These are phyloP conservation scores for Xylaria polymorpha DNA, from an alignment of 2,329 filamentous ascomycete genomes.

Conservation along the genomic window DNA sequence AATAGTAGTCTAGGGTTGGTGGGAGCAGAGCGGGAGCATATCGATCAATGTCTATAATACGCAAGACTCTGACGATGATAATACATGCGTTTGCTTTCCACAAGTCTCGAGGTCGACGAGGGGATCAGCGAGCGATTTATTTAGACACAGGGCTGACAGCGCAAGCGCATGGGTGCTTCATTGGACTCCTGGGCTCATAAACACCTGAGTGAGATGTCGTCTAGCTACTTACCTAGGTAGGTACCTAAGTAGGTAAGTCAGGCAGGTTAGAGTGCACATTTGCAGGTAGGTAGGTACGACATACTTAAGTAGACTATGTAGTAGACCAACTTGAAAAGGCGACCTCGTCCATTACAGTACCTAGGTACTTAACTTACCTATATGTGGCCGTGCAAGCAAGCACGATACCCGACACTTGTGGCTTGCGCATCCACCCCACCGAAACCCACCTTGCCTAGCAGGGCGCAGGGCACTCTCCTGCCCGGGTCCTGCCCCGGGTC, in stretches of 20 bases:
- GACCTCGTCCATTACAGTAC: neutral
- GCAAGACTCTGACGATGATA: conserved; percentile 18
- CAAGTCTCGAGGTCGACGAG: neutral
- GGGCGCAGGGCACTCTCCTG: neutral
- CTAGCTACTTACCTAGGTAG: too few relatives aligned
- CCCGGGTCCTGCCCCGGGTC: too few relatives aligned
- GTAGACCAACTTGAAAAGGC: neutral
- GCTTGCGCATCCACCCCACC: conserved; percentile 23
- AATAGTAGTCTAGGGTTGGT: neutral
- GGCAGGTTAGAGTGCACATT: too few relatives aligned
- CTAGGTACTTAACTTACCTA: neutral
- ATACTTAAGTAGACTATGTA: too few relatives aligned
- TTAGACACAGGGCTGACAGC: neutral
- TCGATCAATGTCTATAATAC: conserved; percentile 17
- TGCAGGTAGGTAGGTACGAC: too few relatives aligned
- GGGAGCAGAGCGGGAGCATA: neutral
- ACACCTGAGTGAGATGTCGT: neutral
- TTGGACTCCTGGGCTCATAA: neutral
- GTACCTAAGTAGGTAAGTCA: too few relatives aligned
- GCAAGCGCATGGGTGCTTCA: neutral
- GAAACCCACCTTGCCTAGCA: neutral
- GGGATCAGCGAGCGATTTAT: neutral
- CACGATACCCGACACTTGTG: conserved; percentile 1
- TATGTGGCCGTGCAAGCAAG: conserved; percentile 22
- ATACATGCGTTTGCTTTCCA: conserved; percentile 6